phyloP scores from a whole-genome alignment of 371 early-diverging fungal species.

The Rhizopus microsporus region DNA sequence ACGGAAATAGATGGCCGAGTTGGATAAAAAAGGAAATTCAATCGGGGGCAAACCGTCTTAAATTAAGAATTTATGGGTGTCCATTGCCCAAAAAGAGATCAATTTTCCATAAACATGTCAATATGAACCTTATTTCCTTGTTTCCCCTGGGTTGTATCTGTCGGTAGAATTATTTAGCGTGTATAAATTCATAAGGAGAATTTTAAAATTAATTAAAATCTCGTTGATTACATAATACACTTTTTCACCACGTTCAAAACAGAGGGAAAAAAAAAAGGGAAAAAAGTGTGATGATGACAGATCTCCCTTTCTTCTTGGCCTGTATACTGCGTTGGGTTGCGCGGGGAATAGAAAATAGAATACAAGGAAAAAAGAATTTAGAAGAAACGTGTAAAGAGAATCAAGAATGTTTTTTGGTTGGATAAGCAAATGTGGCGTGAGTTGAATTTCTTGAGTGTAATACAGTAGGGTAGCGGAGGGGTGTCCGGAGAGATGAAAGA shows the following conservation, averaged over 20 bases:
- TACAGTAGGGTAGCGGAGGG: neutral
- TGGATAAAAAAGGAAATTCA: no score
- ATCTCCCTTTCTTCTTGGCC: no score
- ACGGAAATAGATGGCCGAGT: no score
- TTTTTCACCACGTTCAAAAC: neutral
- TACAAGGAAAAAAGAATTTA: neutral
- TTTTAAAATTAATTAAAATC: no score
- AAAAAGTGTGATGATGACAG: neutral
- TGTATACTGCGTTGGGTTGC: no score
- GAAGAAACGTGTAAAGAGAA: slow-evolving; percentile 12
- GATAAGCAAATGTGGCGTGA: slow-evolving; percentile 34
- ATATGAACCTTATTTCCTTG: neutral
- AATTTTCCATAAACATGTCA: slow-evolving; percentile 1
- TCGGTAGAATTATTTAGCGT: neutral
- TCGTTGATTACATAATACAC: neutral
- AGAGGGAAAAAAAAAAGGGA: neutral
- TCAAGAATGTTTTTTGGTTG: slow-evolving; percentile 12
- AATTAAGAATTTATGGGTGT: no score
- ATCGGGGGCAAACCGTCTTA: no score
- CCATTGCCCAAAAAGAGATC: neutral
- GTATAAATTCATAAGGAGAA: no score
- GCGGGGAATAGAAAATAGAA: neutral
- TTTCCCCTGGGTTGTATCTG: slow-evolving; percentile 6
- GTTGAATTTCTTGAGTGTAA: slow-evolving; percentile 13
- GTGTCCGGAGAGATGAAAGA: neutral